Percentiles rank a stretch among this genome's conserved stretches.
phyloP scores from a whole-genome alignment of 345 rosid species.

The Lepidium sativum region DNA sequence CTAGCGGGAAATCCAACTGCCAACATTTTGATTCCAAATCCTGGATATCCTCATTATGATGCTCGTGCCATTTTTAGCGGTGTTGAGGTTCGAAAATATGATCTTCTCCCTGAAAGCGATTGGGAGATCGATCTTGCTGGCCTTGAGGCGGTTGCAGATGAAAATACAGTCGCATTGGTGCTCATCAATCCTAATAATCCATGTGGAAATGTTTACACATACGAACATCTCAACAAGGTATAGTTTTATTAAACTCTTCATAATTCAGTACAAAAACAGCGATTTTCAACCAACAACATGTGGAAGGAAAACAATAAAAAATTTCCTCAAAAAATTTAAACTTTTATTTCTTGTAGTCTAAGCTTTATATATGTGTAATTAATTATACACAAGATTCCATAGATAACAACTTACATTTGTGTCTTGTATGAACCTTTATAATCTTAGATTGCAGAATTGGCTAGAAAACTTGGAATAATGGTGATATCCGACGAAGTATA shows the following conservation, averaged over 20 bases:
- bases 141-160: conserved; percentile 40
- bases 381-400: too few relatives aligned
- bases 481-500: conserved; percentile 56
- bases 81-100: conserved; percentile 35
- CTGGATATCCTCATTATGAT: conserved; percentile 34
- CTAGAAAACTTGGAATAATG: conserved; percentile 37
- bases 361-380: background rate
- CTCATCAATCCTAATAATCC: conserved; percentile 37
- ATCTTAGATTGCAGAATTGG: conserved; percentile 43
- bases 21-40: conserved; percentile 33
- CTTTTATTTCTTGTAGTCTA: too few relatives aligned
- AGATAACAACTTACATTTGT: background rate
- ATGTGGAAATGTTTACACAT: conserved; percentile 26
- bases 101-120: conserved; percentile 40
- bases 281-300: too few relatives aligned
- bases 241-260: too few relatives aligned
- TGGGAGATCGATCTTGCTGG: conserved; percentile 48
- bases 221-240: conserved; percentile 34
- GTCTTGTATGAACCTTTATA: too few relatives aligned
- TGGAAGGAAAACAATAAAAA: too few relatives aligned
- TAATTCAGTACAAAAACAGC: too few relatives aligned
- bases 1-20: conserved; percentile 35
- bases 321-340: too few relatives aligned
- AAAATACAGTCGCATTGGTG: conserved; percentile 46
- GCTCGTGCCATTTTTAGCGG: conserved; percentile 13